Evolutionary conservation across 129 eudicot genomes (phyloP).

Genomic region (Saposhnikovia divaricata): DNA sequence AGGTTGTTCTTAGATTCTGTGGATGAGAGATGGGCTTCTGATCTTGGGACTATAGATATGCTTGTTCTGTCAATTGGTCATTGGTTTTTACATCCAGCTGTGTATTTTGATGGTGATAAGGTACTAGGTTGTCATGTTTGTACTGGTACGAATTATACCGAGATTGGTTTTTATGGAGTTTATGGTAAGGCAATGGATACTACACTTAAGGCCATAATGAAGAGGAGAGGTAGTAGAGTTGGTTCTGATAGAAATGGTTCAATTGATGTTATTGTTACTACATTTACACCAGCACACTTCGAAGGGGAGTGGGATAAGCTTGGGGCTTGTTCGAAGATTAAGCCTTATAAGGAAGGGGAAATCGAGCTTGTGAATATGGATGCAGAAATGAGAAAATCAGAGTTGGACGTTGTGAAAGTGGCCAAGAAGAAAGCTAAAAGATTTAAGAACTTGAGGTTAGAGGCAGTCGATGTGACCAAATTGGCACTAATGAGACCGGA

Average conservation of each 20-base stretch:
- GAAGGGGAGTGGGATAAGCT: conserved; percentile 94
- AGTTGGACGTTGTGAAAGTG: conserved; percentile 40
- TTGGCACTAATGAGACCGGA: conserved; percentile 77
- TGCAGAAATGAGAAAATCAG: conserved; percentile 67
- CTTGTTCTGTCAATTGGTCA: conserved; percentile 79
- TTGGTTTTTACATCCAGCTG: conserved; percentile 84
- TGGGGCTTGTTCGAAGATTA: conserved; percentile 74
- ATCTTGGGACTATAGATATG: conserved; percentile 59
- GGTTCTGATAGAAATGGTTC: background rate
- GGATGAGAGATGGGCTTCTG: conserved; percentile 76
- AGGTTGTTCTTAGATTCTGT: conserved; percentile 54
- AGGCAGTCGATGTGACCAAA: conserved; percentile 68
- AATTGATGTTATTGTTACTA: conserved; percentile 59
- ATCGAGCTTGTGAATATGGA: conserved; percentile 56
- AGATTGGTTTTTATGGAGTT: conserved; percentile 75
- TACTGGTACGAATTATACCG: conserved; percentile 40
- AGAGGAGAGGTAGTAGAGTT: conserved; percentile 22
- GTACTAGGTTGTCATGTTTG: conserved; percentile 71
- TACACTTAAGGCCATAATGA: conserved; percentile 38
- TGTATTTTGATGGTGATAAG: conserved; percentile 38
- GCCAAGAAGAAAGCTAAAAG: conserved; percentile 33
- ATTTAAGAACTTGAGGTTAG: conserved; percentile 31
- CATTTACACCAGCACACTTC: conserved; percentile 86
- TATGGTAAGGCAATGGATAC: conserved; percentile 74
- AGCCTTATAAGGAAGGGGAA: conserved; percentile 57